Evolutionary conservation across 1,284 basidiomycete species (phyloP), one percentile per base, ranked within the genome.

Genomic region (Cutaneotrichosporon sp.): DNA sequence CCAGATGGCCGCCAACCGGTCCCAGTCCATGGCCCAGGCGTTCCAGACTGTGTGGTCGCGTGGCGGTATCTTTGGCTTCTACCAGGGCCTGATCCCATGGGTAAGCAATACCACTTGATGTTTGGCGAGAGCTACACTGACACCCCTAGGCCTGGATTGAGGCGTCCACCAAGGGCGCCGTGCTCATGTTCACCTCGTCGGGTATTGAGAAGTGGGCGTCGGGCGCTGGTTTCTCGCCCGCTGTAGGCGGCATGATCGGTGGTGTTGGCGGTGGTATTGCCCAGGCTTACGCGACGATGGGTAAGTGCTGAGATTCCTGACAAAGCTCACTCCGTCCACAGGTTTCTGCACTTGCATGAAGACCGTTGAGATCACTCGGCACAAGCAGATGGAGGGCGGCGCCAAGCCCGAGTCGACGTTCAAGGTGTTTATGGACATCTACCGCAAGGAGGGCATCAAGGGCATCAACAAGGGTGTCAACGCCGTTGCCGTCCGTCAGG

Each of bases 401-500:
- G 81, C 87, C 46, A 88, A 90, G 71, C 89, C 90, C 10, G 90
- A 89, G 44, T 94, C 90, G 41, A 98, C 93, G 5, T 96, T 89
- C 84, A 86, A 86, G 50, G 86, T 97, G 40, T 97, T 98, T 69
- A 84, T 80, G 62, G 92, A 97, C 70, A 98, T 98, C 65, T 97
- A 92, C 77, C 83, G 86, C 50, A 81, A 85, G 50, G 96, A 97
- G 68, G 96, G 96, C 71, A 82, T 99, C 72, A 83, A 84, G 49
- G 96, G 96, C 54, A 93, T 99, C 69, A 98, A 99, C 83, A 98
- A 97, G 80, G 96, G 96, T 77, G 96, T 98, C 58, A 97, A 99
- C 68, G 96, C 96, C 21, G 96, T 99, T 46, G 96, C 93, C 47
- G 81, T 97, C 45, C 85, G 94, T 48, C 94, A 97, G 76, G 93